A percentile compares a stretch with the other conserved stretches of the same genome.
These are phyloP conservation scores for Solanum rostratum DNA, from an alignment of 257 asterid genomes.

Conservation along the genomic window DNA sequence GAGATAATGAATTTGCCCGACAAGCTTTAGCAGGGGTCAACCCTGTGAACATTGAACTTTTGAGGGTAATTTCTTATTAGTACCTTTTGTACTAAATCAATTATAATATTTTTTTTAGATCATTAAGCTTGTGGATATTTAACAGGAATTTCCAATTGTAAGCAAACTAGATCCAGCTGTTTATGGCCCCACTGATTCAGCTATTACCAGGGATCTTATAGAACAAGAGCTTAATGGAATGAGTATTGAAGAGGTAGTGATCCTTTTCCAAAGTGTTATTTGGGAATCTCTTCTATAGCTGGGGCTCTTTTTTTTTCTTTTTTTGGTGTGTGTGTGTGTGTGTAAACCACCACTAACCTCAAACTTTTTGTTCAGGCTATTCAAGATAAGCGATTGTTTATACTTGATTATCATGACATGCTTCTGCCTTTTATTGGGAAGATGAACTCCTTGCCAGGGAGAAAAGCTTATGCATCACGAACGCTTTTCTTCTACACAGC, in stretches of 20 bases:
- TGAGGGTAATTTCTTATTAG: conserved; percentile 35
- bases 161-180: conserved; percentile 70
- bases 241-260: conserved; percentile 54
- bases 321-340: not conserved
- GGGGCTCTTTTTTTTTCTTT: not conserved
- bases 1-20: conserved; percentile 18
- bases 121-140: not conserved
- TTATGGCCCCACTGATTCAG: conserved; percentile 75
- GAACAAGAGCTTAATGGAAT: conserved; percentile 56
- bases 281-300: not conserved
- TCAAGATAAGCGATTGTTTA: conserved; percentile 49
- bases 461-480: conserved; percentile 87
- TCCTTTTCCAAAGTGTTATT: not conserved
- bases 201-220: conserved; percentile 54
- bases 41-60: conserved; percentile 37
- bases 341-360: not conserved
- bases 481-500: conserved; percentile 45
- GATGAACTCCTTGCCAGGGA: conserved; percentile 68
- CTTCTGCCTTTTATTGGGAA: conserved; percentile 71
- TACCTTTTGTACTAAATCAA: not conserved
- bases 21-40: conserved; percentile 17
- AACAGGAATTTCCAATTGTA: conserved; percentile 70
- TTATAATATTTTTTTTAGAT: not conserved
- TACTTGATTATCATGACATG: conserved; percentile 66
- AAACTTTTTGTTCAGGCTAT: conserved; percentile 40